Base-by-base conservation (phyloP, 2,329 filamentous ascomycete species). In the Phyllosticta capitalensis region DNA sequence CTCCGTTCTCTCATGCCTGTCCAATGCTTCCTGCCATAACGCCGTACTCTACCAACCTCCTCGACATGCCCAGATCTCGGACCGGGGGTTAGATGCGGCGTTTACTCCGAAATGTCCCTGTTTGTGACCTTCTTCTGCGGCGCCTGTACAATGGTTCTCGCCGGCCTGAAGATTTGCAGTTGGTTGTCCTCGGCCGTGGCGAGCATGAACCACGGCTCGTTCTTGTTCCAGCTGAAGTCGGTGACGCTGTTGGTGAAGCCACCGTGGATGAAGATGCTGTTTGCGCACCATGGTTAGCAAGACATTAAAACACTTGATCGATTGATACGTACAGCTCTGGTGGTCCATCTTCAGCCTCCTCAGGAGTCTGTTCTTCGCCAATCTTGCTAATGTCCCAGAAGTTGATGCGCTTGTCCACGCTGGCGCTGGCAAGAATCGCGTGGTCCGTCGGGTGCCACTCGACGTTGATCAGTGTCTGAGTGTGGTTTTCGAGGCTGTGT, bases 221-320 rank as follows among this genome's bases (percentile, higher is more conserved):
- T 96, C 66, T 85, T 84, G 74, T 99, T 99, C 92, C 92, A 99
- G 75, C 88, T 92, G 70, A 99, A 99, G 74, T 99, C 95, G 38
- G 90, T 91, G 63, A 99, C 84, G 65, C 95, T 88, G 75, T 96
- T 96, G 10, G 94, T 99, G 77, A 99, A 95, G 30, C 94, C 94
- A 62, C 94, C 94, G 69, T 99, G 94, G 92, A 99, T 97, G 76
- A 99, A 99, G 1, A 99, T 78, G 53, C 89, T 91, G 63, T 12
- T 10, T 51, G 21, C 28, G 28, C 50, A 12, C 53, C 20, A 19
- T 12, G 6, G 5, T 30, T 20, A 50, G 48, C 38, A 19, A 5
- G 6, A 50, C 21, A 12, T 19, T 2, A 38, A 12, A 10, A 45
- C 9, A 26, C 14, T 61, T 5, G n/a, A 22, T 30, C 2, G 49